Evolutionary conservation across 2,329 filamentous ascomycete species (phyloP).

Genomic region (Colletotrichum lentis): DNA sequence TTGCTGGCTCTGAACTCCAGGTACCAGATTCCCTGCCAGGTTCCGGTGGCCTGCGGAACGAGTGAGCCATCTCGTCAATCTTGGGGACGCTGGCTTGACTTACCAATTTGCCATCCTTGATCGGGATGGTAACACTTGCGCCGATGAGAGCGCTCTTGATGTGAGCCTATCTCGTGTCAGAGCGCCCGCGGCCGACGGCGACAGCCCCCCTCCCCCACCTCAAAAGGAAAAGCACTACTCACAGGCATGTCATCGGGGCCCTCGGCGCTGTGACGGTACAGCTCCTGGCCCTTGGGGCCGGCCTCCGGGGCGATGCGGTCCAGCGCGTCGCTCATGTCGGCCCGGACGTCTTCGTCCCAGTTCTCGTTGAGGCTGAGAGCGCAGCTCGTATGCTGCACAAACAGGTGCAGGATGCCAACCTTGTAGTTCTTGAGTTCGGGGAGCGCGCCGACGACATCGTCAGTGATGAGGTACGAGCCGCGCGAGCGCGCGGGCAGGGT

Average conservation of each 20-base stretch:
- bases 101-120: slow-evolving; percentile 82
- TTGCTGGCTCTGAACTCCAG: slow-evolving; percentile 83
- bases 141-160: slow-evolving; percentile 92
- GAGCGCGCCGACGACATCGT: slow-evolving; percentile 72
- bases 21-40: slow-evolving; percentile 93
- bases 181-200: background rate
- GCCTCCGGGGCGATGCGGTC: slow-evolving; percentile 85
- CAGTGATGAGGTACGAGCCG: slow-evolving; percentile 90
- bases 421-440: slow-evolving; percentile 87
- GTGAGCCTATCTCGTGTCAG: slow-evolving; percentile 69
- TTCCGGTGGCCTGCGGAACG: slow-evolving; percentile 63
- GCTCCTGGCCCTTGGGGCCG: slow-evolving; percentile 73
- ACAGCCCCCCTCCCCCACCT: no score
- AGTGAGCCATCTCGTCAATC: background rate
- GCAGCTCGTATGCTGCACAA: slow-evolving; percentile 94
- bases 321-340: slow-evolving; percentile 92
- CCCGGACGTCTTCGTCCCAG: slow-evolving; percentile 82
- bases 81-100: slow-evolving; percentile 42
- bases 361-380: slow-evolving; percentile 95
- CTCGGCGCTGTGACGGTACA: slow-evolving; percentile 90
- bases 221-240: slow-evolving; percentile 40
- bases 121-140: slow-evolving; percentile 88
- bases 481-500: slow-evolving; percentile 78
- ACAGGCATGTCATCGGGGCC: slow-evolving; percentile 95
- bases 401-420: slow-evolving; percentile 85